These are phyloP conservation scores for Pseudonitzschia multiseries DNA, from an alignment of 108 stramenopile species.

Conservation along the genomic window DNA sequence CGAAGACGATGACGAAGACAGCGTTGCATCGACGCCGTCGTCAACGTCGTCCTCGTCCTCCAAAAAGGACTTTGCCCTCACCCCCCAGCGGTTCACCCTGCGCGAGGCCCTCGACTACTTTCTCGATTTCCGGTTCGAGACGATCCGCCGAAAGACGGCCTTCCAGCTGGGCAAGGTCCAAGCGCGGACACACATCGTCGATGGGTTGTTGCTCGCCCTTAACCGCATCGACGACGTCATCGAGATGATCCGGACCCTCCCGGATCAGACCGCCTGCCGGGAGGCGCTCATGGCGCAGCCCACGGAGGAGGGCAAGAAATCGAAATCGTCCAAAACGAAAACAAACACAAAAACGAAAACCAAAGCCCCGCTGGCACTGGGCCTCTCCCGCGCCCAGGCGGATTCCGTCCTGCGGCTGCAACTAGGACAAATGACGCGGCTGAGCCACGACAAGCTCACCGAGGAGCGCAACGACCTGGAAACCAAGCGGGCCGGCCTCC, in stretches of 20 bases:
- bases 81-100: constrained; percentile 90
- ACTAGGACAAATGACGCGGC: constrained; percentile 87
- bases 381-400: constrained; percentile 79
- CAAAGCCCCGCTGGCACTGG: constrained; percentile 24
- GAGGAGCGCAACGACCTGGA: constrained; percentile 70
- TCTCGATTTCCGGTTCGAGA: constrained; percentile 91
- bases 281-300: constrained; percentile 55
- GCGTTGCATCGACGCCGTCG: too few relatives aligned
- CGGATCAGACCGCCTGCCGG: constrained; percentile 71
- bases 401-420: constrained; percentile 90
- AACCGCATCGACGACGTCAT: constrained; percentile 86
- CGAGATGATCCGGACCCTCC: constrained; percentile 67
- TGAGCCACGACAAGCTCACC: constrained; percentile 85
- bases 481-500: constrained; percentile 40
- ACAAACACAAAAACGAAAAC: neutral
- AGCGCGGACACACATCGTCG: constrained; percentile 88
- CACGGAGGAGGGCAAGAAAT: neutral
- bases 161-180: constrained; percentile 82
- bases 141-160: constrained; percentile 80
- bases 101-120: constrained; percentile 85
- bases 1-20: neutral
- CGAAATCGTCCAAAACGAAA: neutral
- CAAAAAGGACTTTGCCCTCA: constrained; percentile 37
- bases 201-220: constrained; percentile 85
- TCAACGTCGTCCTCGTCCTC: too few relatives aligned